Evolutionary conservation across 768 basidiomycete species (phyloP).

Genomic region (Collybiopsis confluens): DNA sequence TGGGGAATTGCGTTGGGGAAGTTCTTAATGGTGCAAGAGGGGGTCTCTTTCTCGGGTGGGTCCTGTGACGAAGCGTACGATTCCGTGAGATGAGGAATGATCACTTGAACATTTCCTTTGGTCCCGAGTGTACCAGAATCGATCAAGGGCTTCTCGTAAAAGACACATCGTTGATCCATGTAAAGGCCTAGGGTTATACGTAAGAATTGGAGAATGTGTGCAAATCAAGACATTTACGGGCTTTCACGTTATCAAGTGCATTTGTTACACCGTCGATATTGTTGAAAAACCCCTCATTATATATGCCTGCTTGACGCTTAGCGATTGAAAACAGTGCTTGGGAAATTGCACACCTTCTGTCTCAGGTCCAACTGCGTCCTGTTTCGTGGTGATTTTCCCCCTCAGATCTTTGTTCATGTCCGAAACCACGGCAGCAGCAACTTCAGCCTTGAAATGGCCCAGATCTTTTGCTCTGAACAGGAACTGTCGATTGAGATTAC

Average conservation of each 20-base stretch:
- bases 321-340: neutral
- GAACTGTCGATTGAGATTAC: constrained; percentile 97
- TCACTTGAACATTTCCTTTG: constrained; percentile 95
- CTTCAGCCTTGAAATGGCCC: constrained; percentile 95
- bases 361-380: constrained; percentile 89
- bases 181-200: constrained; percentile 63
- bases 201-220: too few relatives aligned
- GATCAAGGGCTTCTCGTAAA: constrained; percentile 91
- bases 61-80: constrained; percentile 98
- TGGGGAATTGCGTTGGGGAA: constrained; percentile 98
- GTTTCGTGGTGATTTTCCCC: constrained; percentile 82
- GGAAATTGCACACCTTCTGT: constrained; percentile 81
- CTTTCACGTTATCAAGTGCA: constrained; percentile 94
- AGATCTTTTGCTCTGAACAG: constrained; percentile 94
- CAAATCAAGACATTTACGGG: constrained; percentile 54
- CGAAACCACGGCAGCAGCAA: constrained; percentile 83
- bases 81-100: constrained; percentile 91
- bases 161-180: constrained; percentile 98
- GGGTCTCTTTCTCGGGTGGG: constrained; percentile 95
- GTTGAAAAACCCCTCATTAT: constrained; percentile 85
- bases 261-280: constrained; percentile 93
- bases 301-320: constrained; percentile 57
- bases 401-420: constrained; percentile 94
- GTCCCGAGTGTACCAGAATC: constrained; percentile 98
- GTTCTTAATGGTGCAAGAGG: constrained; percentile 97